phyloP scores from a whole-genome alignment of 345 rosid genomes.

The Balakata baccata region DNA sequence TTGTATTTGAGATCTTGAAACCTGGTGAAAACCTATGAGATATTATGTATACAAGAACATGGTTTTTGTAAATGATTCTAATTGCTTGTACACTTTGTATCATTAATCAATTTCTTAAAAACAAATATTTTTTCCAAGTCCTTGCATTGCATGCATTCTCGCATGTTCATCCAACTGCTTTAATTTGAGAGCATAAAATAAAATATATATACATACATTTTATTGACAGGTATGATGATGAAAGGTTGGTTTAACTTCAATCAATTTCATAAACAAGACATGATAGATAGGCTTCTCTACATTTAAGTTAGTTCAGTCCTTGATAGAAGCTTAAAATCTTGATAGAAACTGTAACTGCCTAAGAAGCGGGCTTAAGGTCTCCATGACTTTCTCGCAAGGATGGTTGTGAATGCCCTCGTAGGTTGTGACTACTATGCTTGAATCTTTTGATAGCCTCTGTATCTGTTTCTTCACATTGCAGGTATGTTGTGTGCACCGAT shows the following conservation, averaged over 20 bases:
- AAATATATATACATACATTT: too few species aligned
- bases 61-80: background rate
- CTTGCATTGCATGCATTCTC: background rate
- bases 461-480: constrained; percentile 43
- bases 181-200: too few species aligned
- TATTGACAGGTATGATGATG: too few species aligned
- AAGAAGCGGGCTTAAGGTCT: constrained; percentile 33
- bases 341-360: constrained; percentile 36
- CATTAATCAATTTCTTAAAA: background rate
- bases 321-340: constrained; percentile 7
- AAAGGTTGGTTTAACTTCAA: too few species aligned
- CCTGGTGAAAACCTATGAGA: background rate
- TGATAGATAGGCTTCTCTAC: too few species aligned
- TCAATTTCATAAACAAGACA: too few species aligned
- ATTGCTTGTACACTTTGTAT: background rate
- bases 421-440: constrained; percentile 36
- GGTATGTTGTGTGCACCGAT: constrained; percentile 30
- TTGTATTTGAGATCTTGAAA: background rate
- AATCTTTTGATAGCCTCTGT: constrained; percentile 33
- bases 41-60: background rate
- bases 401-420: constrained; percentile 38
- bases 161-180: background rate
- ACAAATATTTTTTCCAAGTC: background rate
- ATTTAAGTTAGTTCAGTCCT: too few species aligned
- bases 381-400: constrained; percentile 36